Base-by-base conservation (phyloP, 2,329 filamentous ascomycete species). In the Calonectria crousiana region DNA sequence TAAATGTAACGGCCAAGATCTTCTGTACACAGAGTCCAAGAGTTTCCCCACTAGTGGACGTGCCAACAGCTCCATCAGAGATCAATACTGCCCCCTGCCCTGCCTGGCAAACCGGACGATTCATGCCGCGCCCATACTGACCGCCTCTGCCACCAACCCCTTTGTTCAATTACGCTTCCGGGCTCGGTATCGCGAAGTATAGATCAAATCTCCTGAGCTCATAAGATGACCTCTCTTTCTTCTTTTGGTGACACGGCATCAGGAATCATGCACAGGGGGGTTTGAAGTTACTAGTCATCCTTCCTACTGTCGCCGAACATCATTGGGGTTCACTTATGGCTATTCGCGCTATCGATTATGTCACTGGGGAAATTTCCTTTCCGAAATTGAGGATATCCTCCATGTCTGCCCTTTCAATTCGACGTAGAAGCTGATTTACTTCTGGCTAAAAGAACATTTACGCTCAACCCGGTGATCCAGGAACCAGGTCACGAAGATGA, bases 311-410 rank as follows among this genome's bases (percentile, higher is more conserved):
- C 18, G 4, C 11, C 23, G n/a, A 3, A 8, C 10, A 3, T 47
- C 20, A 23, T 23, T 6, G 0, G 3, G 18, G 18, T 47, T 23
- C 6, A 23, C n/a, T 23, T 0, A 23, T 13, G 6, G 8, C n/a
- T 18, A 47, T 4, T 47, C 20, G 10, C 5, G 10, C n/a, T 47
- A 23, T n/a, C 2, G 6, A 18, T n/a, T 2, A 11, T 47, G 8
- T 5, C n/a, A n/a, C 41, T 9, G 20, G 4, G n/a, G 9, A 5
- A 4, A 10, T 1, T 0, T 2, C 9, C 16, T 47, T 8, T 44
- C 6, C 20, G n/a, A n/a, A n/a, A n/a, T n/a, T n/a, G n/a, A n/a
- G n/a, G n/a, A 47, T 47, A 8, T 6, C n/a, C 41, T 20, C 6
- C 6, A 47, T 13, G n/a, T 23, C 10, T 23, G 11, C 8, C 9